These are phyloP conservation scores for Lasiodiplodia theobromae DNA, from an alignment of 2,329 filamentous ascomycete species.

Conservation along the genomic window DNA sequence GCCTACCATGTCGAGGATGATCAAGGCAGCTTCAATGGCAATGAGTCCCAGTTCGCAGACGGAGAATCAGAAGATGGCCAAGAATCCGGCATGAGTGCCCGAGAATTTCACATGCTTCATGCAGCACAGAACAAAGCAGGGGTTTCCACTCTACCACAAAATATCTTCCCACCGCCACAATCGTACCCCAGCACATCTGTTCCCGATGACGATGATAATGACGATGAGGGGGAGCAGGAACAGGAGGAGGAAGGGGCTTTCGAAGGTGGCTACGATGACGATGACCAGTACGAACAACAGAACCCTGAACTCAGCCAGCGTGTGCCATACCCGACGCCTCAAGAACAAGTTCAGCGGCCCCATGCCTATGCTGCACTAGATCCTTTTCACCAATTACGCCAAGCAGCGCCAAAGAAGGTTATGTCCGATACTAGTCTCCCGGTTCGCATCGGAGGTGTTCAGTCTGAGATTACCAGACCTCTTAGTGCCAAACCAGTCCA, in stretches of 20 bases:
- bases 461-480: not conserved
- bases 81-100: not conserved
- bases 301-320: not conserved
- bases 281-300: not conserved
- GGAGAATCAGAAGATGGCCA: constrained; percentile 1
- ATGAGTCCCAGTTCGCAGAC: constrained; percentile 4
- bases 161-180: not conserved
- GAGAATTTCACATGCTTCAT: not conserved
- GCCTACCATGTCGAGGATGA: not conserved
- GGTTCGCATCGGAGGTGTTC: not conserved
- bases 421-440: constrained; percentile 9
- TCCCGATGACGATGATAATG: not conserved
- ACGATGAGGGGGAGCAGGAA: not conserved
- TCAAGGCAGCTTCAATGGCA: not conserved
- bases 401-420: not conserved
- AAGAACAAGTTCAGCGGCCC: not conserved
- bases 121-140: not conserved
- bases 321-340: not conserved
- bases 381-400: not conserved
- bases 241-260: not conserved
- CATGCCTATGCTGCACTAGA: not conserved
- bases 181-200: not conserved
- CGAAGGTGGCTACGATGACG: not conserved
- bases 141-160: not conserved
- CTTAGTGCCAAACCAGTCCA: not conserved